Conservation (phyloP, 2,329 filamentous ascomycete genomes). For the Peltaster fructicola region DNA sequence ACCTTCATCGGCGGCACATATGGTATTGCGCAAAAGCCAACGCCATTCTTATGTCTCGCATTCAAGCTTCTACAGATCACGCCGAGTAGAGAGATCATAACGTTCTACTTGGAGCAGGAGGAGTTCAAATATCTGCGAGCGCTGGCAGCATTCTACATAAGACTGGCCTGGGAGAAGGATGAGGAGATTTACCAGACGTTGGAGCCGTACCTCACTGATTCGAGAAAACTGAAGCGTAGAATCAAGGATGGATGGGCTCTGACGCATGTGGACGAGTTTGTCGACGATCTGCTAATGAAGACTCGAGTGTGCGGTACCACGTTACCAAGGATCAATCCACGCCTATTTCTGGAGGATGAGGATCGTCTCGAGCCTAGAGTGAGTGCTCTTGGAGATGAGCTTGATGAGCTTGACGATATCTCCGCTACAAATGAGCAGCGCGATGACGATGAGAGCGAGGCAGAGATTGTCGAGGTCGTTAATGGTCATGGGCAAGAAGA, state of each 20-base stretch:
- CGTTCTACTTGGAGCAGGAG: conserved; percentile 61
- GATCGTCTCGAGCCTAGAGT: conserved; percentile 72
- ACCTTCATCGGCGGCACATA: conserved; percentile 76
- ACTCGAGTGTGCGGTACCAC: conserved; percentile 82
- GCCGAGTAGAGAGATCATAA: conserved; percentile 59
- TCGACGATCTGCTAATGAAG: conserved; percentile 79
- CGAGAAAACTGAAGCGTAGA: conserved; percentile 63
- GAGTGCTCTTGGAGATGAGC: conserved; percentile 60
- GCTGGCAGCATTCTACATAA: conserved; percentile 81
- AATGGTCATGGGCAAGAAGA: conserved; percentile 8
- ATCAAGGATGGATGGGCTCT: conserved; percentile 57
- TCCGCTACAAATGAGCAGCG: conserved; percentile 33
- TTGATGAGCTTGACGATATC: conserved; percentile 54
- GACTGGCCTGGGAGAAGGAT: conserved; percentile 67
- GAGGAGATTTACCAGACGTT: conserved; percentile 64
- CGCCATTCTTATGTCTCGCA: conserved; percentile 80
- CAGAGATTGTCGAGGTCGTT: conserved; percentile 10
- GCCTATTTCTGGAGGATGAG: conserved; percentile 71
- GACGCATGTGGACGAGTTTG: conserved; percentile 77
- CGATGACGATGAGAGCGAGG: conserved; percentile 19
- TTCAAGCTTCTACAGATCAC: conserved; percentile 88
- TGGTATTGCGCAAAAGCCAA: conserved; percentile 67
- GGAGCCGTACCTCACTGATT: conserved; percentile 69
- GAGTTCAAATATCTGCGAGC: conserved; percentile 66
- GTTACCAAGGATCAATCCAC: conserved; percentile 74